Percentiles rank a stretch among this genome's conserved stretches.
Conservation (phyloP, 2,329 filamentous ascomycete genomes). For the Penicillium oxalicum region DNA sequence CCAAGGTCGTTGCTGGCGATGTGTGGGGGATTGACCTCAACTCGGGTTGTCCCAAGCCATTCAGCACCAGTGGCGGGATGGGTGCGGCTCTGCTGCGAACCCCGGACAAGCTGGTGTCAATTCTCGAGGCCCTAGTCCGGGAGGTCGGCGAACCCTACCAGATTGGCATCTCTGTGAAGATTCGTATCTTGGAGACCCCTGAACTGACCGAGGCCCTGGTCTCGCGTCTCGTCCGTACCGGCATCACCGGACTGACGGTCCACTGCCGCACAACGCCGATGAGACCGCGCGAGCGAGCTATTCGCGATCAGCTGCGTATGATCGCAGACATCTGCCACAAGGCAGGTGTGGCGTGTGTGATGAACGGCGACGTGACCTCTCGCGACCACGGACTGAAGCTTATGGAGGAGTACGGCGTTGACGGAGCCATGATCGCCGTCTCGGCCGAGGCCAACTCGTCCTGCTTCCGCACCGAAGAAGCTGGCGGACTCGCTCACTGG, state of each 20-base stretch:
- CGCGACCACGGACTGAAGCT: constrained; percentile 67
- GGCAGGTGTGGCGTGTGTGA: constrained; percentile 82
- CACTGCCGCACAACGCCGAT: constrained; percentile 96
- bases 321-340: constrained; percentile 73
- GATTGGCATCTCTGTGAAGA: constrained; percentile 96
- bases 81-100: constrained; percentile 82
- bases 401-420: constrained; percentile 72
- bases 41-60: constrained; percentile 95
- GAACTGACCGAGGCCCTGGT: constrained; percentile 74
- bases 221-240: constrained; percentile 70
- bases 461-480: constrained; percentile 65
- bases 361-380: constrained; percentile 86
- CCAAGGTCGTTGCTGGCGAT: constrained; percentile 74
- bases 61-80: constrained; percentile 91
- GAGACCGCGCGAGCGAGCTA: constrained; percentile 81
- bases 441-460: constrained; percentile 86
- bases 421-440: constrained; percentile 96
- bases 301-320: constrained; percentile 80
- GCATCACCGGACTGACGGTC: constrained; percentile 85
- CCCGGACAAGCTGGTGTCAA: constrained; percentile 75
- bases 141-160: constrained; percentile 71
- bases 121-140: constrained; percentile 74
- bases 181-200: constrained; percentile 73
- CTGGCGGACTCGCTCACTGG: constrained; percentile 71
- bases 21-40: constrained; percentile 96